phyloP scores from a whole-genome alignment of 169 alveolate species.

The Toxoplasma gondii region DNA sequence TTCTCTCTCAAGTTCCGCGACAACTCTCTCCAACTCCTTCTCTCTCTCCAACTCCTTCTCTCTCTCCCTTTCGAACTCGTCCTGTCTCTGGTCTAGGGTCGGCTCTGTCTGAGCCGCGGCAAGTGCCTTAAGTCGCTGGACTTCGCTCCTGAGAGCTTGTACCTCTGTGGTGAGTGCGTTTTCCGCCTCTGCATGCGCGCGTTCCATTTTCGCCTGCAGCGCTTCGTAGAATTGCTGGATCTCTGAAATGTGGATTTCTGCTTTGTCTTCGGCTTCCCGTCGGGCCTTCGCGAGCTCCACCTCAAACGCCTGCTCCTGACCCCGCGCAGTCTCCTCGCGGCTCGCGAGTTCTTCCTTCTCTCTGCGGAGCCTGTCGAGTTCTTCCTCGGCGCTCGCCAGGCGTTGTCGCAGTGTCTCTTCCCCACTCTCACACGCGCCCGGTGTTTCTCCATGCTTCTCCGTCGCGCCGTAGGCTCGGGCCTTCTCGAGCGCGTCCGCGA shows the following conservation, averaged over 20 bases:
- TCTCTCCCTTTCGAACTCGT: background rate
- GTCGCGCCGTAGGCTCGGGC: background rate
- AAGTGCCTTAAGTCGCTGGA: background rate
- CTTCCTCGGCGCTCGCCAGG: background rate
- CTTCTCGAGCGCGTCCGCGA: conserved; percentile 14
- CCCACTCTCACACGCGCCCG: background rate
- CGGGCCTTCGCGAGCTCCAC: background rate
- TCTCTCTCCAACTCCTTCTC: background rate
- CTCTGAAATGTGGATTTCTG: background rate
- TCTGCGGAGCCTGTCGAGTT: background rate
- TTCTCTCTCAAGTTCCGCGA: background rate
- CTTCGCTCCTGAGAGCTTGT: background rate
- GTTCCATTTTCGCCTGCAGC: background rate
- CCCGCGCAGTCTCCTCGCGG: background rate
- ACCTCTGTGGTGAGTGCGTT: background rate
- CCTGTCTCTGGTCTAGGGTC: background rate
- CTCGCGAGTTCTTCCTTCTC: background rate
- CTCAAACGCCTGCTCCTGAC: background rate
- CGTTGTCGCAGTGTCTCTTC: background rate
- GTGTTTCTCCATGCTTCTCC: background rate
- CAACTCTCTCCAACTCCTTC: background rate
- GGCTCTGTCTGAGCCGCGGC: background rate
- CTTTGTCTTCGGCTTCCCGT: background rate
- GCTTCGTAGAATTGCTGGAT: background rate
- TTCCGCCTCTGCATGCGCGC: background rate